Conservation (phyloP, 2,329 filamentous ascomycete genomes). For the Venturia oleaginea region DNA sequence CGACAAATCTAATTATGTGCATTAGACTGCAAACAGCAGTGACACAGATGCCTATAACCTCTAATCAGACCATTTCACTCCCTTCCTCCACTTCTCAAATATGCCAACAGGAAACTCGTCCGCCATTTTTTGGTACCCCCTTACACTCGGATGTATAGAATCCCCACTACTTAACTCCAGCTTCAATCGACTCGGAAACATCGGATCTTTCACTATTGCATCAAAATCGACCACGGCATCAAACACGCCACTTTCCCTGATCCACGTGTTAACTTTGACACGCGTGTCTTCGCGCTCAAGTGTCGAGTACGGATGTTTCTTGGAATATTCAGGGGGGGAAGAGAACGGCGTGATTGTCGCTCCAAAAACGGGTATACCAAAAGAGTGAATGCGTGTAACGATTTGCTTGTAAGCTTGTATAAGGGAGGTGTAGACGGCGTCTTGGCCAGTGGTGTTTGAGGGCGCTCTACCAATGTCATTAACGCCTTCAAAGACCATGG, state of each 20-base stretch:
- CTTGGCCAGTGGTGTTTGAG: slow-evolving; percentile 11
- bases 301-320: background rate
- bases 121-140: background rate
- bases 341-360: background rate
- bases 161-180: background rate
- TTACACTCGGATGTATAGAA: background rate
- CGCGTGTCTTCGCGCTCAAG: background rate
- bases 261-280: background rate
- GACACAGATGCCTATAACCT: too few relatives aligned
- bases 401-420: background rate
- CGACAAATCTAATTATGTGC: too few relatives aligned
- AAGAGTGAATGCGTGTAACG: background rate
- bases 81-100: background rate
- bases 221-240: background rate
- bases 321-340: background rate
- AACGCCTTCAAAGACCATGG: slow-evolving; percentile 59
- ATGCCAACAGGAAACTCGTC: background rate
- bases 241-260: background rate
- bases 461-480: slow-evolving; percentile 51
- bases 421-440: slow-evolving; percentile 21
- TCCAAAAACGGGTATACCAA: background rate
- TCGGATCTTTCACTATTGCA: background rate
- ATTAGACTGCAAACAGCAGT: too few relatives aligned
- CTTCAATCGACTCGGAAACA: background rate
- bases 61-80: background rate